A percentile compares a stretch with the other conserved stretches of the same genome.
These are phyloP conservation scores for Coemansia sp. DNA, from an alignment of 192 early-diverging fungal genomes.

Conservation along the genomic window DNA sequence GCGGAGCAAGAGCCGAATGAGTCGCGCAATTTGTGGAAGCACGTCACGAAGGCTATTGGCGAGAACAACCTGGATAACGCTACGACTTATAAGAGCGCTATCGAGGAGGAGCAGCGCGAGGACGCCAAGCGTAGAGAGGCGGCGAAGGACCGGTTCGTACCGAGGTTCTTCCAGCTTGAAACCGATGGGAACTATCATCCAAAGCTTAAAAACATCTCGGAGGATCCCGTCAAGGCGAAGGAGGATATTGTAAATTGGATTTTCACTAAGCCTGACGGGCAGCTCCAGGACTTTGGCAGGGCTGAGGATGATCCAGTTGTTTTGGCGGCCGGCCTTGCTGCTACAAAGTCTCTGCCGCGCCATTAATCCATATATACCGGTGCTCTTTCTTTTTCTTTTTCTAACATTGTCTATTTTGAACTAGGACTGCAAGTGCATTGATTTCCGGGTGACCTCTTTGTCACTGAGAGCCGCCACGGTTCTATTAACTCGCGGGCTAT, in stretches of 20 bases:
- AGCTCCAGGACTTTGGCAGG: conserved; percentile 32
- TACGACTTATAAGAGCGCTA: conserved; percentile 63
- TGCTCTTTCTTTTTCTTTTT: background rate
- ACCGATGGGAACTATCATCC: conserved; percentile 47
- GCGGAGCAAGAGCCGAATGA: conserved; percentile 78
- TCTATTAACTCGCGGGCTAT: background rate
- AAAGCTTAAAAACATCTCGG: conserved; percentile 30
- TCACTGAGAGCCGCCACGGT: background rate
- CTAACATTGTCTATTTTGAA: too few species aligned
- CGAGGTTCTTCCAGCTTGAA: conserved; percentile 65
- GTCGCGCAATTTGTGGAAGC: conserved; percentile 75
- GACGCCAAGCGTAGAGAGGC: conserved; percentile 57
- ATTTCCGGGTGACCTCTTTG: background rate
- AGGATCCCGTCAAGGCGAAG: conserved; percentile 27
- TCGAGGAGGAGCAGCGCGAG: conserved; percentile 73
- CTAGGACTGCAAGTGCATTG: background rate
- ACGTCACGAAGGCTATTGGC: conserved; percentile 68
- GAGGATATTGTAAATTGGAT: conserved; percentile 37
- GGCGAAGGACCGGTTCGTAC: conserved; percentile 55
- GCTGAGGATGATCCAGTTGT: conserved; percentile 40
- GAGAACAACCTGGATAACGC: conserved; percentile 67
- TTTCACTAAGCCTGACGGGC: conserved; percentile 34
- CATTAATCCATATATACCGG: background rate
- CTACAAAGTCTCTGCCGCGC: conserved; percentile 8
- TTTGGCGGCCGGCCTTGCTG: conserved; percentile 18